Base-by-base conservation (phyloP, 352 stramenopile genomes). In the Paralagenidium karlingii region DNA sequence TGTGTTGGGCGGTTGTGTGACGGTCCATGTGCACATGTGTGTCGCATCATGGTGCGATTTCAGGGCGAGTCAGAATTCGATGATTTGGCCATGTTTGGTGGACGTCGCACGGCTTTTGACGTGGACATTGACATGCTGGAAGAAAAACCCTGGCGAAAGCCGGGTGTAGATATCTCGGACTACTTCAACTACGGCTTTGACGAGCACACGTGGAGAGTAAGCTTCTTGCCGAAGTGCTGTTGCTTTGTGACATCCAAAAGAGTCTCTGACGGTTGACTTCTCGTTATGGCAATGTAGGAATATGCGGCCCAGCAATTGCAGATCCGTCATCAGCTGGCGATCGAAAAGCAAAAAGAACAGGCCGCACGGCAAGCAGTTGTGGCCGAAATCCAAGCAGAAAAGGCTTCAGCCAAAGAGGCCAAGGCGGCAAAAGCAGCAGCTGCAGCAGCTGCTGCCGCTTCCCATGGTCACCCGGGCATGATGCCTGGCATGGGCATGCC, bases 171-270 rank as follows among this genome's bases (percentile, higher is more conserved):
- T 60, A 92, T 96, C 44, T 91, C 77, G 13, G 83, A 96, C 60
- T 96, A 94, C 51, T 96, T 96, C 43, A 96, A 96, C 58, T 96
- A 96, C 44, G 85, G 83, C 11, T 95, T 95, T 52, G 85, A 92
- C 41, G 85, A 96, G 53, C 60, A 88, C 34, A 84, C 70, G 39
- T 90, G 76, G 76, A 49, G 63, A 31, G 74, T 80, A 55, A 39
- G 60, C 27, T 40, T 10, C 3, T 42, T 18, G 12, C 24, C 10
- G 19, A 19, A 44, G 13, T n/a, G 18, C 24, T 26, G 6, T 45
- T 5, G 11, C 5, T 20, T 12, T 43, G n/a, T n/a, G n/a, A n/a
- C n/a, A n/a, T n/a, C n/a, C n/a, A n/a, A n/a, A n/a, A n/a, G n/a
- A n/a, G n/a, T n/a, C n/a, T n/a, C n/a, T n/a, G n/a, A n/a, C n/a